Evolutionary conservation across 257 asterid genomes (phyloP).

Genomic region (Ilex asprella): DNA sequence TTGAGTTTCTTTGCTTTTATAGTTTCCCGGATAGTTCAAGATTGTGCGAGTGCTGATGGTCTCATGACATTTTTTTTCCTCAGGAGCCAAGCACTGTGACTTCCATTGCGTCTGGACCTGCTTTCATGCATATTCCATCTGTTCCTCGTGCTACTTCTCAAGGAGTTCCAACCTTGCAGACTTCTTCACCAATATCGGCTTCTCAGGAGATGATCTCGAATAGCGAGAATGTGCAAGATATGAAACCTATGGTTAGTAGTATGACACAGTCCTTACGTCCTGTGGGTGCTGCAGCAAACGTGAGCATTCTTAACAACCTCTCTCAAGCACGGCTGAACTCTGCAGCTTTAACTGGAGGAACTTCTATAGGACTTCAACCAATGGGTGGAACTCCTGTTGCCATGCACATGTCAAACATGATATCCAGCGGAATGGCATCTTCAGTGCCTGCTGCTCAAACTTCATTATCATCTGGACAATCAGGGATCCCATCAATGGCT

Average conservation of each 20-base stretch:
- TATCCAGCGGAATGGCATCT: constrained; percentile 78
- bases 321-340: constrained; percentile 64
- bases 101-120: constrained; percentile 45
- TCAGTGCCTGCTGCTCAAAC: constrained; percentile 69
- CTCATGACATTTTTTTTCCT: constrained; percentile 13
- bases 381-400: constrained; percentile 80
- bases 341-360: constrained; percentile 57
- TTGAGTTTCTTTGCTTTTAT: constrained; percentile 8
- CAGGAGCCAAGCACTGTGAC: constrained; percentile 81
- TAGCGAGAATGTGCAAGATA: constrained; percentile 58
- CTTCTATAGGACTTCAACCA: constrained; percentile 64
- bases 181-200: constrained; percentile 78
- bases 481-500: constrained; percentile 49
- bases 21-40: constrained; percentile 1
- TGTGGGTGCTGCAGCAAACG: constrained; percentile 71
- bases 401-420: constrained; percentile 47
- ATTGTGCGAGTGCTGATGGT: constrained; percentile 3
- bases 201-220: constrained; percentile 56
- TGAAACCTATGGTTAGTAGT: constrained; percentile 57
- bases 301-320: constrained; percentile 75
- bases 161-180: constrained; percentile 55
- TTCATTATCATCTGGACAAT: constrained; percentile 56
- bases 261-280: constrained; percentile 63
- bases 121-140: constrained; percentile 61
- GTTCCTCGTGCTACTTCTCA: constrained; percentile 72